phyloP scores from a whole-genome alignment of 441 rosid species.

The Dalechampia spathulata region DNA sequence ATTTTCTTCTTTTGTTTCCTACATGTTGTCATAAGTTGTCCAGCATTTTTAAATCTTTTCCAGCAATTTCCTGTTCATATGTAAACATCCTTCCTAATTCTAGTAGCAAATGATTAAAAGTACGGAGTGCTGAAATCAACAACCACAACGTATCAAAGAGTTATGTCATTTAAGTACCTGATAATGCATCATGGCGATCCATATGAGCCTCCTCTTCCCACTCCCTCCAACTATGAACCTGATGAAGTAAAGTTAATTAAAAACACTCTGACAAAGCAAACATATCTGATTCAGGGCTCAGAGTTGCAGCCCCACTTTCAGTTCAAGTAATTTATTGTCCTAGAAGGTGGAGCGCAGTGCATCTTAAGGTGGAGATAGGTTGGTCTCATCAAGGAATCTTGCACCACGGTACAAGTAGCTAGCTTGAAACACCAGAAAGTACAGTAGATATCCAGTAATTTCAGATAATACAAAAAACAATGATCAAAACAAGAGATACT shows the following conservation, averaged over 20 bases:
- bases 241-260: slow-evolving; percentile 17
- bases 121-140: slow-evolving; percentile 7
- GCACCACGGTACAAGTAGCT: background rate
- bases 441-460: background rate
- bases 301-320: background rate
- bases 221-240: slow-evolving; percentile 85
- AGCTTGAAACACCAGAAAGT: background rate
- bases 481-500: background rate
- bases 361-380: no score
- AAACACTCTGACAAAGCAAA: slow-evolving; percentile 13
- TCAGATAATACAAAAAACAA: background rate
- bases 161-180: slow-evolving; percentile 34
- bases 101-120: no score
- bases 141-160: background rate
- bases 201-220: slow-evolving; percentile 84
- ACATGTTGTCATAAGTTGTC: background rate
- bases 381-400: background rate
- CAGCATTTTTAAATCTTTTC: background rate
- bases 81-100: background rate
- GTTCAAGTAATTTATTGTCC: no score
- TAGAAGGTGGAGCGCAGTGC: no score
- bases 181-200: slow-evolving; percentile 48
- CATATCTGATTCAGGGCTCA: background rate
- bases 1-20: background rate
- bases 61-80: background rate